Evolutionary conservation across 257 asterid genomes (phyloP), one percentile per base, ranked within the genome.

Genomic region (Capsicum pubescens): DNA sequence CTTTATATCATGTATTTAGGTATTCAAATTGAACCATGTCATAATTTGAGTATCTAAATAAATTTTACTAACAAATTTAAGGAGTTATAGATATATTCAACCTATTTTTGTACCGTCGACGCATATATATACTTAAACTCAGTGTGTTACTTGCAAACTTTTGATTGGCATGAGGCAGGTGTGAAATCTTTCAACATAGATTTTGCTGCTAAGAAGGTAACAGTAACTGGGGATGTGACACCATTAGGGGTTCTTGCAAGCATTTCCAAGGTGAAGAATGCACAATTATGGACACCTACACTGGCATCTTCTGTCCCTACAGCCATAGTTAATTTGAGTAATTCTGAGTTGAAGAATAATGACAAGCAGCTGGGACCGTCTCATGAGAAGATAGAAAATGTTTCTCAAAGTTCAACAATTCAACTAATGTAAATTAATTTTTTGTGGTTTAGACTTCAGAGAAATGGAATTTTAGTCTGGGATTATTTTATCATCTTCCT

Each of bases 221-320:
- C 79, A 7, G 86, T 84, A 42, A 60, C 81, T 2, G 86, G 86
- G 21, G 86, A 84, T 39, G 86, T 84, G 86, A 84, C 83, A 58
- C 86, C 86, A 39, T 64, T 84, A 56, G 86, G 70, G 10, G 86
- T 84, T 61, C 86, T 84, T 48, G 68, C 78, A 48, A 84, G 86
- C 71, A 46, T 84, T 56, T 84, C 86, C 11, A 84, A 66, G 83
- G 86, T 84, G 32, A 84, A 84, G 64, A 84, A 63, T 63, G 86
- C 86, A 76, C 64, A 84, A 13, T 44, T 84, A 8, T 78, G 83
- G 83, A 50, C 91, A 9, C 98, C 97, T 12, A 77, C 88, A 26
- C 54, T 69, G 48, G 82, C 64, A 14, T 77, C 82, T 32, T 55
- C 82, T 26, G 66, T 52, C 48, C 82, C 82, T 77, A 54, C 82